Base-by-base conservation (phyloP, 1,139 yeast genomes). In the Scheffersomyces parashehatae region DNA sequence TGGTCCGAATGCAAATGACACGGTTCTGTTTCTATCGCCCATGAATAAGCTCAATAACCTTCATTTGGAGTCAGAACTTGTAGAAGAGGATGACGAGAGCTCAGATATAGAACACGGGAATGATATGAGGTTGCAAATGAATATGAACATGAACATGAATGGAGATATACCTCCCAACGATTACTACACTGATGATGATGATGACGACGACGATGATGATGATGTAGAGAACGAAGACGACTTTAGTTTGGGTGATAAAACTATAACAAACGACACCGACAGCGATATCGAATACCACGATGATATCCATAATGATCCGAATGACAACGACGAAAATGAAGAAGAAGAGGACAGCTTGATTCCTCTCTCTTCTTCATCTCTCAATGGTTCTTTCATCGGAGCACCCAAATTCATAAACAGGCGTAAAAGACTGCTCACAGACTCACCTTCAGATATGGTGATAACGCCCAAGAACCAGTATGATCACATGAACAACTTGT, bases 21-120 rank as follows among this genome's bases (percentile, higher is more conserved):
- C 63, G 14, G 44, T 55, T 8, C 56, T 71, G 15, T 71, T 73
- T 43, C 47, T 66, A 24, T 72, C 77, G 1, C 79, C 79, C 10
- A 63, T 53, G 36, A 44, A 47, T 20, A 52, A 52, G 32, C 40
- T 53, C 13, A 48, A 52, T 37, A 50, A 52, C 30, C 48, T 53
- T 28, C 57, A 53, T 38, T 42, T 53, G 36, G 55, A 45, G 34
- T 47, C 51, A n/a, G 53, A 49, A 30, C 31, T 46, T 24, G 49
- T 44, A 30, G 47, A 38, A 3, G 41, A 45, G 13, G 36, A 44
- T 31, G 41, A 38, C 3, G 38, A 38, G 4, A 40, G 33, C n/a
- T 32, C 36, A 15, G 46, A 39, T 10, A 29, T 36, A 16, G 43
- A 39, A 12, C 36, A 32, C 7, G 26, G 26, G 2, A 20, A 20